Conservation (phyloP, 805 yeast genomes). For the Suhomyces sp. region DNA sequence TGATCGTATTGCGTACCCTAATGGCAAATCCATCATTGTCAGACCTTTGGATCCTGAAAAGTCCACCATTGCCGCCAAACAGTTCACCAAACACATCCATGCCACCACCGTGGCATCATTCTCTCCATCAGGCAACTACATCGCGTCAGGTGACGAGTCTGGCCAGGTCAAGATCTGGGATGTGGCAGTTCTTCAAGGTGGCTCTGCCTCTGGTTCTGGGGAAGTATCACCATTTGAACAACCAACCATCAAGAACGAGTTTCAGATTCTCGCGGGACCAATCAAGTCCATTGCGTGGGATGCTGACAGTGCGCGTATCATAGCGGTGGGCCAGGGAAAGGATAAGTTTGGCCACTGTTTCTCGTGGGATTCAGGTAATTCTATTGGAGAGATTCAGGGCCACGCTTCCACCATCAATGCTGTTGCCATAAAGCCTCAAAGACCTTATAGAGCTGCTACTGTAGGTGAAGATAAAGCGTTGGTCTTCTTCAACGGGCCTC, state of each 20-base stretch:
- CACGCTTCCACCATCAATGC: conserved; percentile 83
- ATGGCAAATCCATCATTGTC: conserved; percentile 76
- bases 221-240: conserved; percentile 43
- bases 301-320: conserved; percentile 76
- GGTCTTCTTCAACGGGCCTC: conserved; percentile 89
- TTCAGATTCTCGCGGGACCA: conserved; percentile 74
- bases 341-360: conserved; percentile 91
- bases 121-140: conserved; percentile 84
- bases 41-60: conserved; percentile 57
- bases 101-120: conserved; percentile 82
- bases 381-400: conserved; percentile 95
- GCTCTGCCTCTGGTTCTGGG: conserved; percentile 14
- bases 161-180: conserved; percentile 94
- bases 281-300: conserved; percentile 91
- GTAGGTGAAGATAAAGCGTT: conserved; percentile 86
- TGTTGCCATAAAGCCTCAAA: conserved; percentile 75
- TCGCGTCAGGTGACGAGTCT: conserved; percentile 90
- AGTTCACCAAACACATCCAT: conserved; percentile 69
- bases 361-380: conserved; percentile 91
- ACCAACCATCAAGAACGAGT: conserved; percentile 72
- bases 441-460: conserved; percentile 93
- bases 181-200: conserved; percentile 35
- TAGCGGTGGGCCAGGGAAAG: conserved; percentile 94
- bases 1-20: conserved; percentile 74
- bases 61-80: conserved; percentile 47